These are phyloP conservation scores for Phytophthora crassamura DNA, from an alignment of 352 stramenopile genomes.

Conservation along the genomic window DNA sequence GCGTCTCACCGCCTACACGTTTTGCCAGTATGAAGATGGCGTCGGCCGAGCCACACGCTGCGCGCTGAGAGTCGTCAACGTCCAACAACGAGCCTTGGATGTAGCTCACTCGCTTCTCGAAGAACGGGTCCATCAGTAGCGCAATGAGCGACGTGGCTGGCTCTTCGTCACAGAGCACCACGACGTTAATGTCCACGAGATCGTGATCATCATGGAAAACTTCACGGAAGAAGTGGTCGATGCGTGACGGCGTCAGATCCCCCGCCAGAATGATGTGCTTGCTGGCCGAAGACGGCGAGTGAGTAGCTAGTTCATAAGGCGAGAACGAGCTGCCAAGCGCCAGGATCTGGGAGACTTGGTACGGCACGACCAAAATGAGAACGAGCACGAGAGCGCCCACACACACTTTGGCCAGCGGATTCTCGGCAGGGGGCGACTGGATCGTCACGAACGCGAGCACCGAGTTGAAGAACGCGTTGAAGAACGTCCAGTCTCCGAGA, in stretches of 20 bases:
- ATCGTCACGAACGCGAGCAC: constrained; percentile 88
- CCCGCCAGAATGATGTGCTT: constrained; percentile 85
- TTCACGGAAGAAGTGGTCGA: constrained; percentile 87
- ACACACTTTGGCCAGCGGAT: constrained; percentile 77
- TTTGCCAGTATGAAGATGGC: constrained; percentile 81
- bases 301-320: constrained; percentile 66
- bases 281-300: constrained; percentile 58
- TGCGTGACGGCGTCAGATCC: constrained; percentile 79
- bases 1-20: constrained; percentile 64
- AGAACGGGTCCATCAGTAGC: constrained; percentile 87
- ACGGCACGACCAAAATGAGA: constrained; percentile 83
- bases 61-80: constrained; percentile 74
- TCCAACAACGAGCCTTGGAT: constrained; percentile 83
- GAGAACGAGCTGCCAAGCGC: constrained; percentile 81
- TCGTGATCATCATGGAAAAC: constrained; percentile 89
- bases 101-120: constrained; percentile 82
- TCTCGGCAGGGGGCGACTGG: constrained; percentile 82
- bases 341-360: constrained; percentile 81
- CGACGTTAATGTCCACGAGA: constrained; percentile 79
- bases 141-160: constrained; percentile 74
- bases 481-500: constrained; percentile 83
- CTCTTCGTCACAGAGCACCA: constrained; percentile 79
- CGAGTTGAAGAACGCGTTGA: constrained; percentile 89
- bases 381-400: constrained; percentile 81
- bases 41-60: constrained; percentile 61